A percentile compares a stretch with the other conserved stretches of the same genome.
Conservation (phyloP, 2,329 filamentous ascomycete species). For the Monosporascus sp. region DNA sequence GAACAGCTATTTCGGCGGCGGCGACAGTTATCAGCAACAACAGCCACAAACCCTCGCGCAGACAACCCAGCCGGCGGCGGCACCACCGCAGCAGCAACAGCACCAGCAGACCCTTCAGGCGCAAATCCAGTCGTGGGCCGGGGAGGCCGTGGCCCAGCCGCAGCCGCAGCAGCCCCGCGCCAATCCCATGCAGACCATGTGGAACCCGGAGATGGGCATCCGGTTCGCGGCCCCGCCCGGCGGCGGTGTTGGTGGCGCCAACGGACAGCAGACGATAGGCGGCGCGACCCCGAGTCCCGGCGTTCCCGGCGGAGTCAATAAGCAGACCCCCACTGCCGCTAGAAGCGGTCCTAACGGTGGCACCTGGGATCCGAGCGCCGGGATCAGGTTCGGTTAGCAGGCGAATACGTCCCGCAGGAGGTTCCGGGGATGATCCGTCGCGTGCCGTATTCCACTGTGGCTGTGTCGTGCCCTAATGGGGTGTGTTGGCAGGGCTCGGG, state of each 20-base stretch:
- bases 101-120: conserved; percentile 24
- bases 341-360: conserved; percentile 25
- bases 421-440: background rate
- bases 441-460: background rate
- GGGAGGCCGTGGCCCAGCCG: conserved; percentile 44
- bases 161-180: conserved; percentile 33
- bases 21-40: conserved; percentile 12
- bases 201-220: conserved; percentile 78
- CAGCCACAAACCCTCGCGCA: conserved; percentile 10
- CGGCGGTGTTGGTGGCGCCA: conserved; percentile 1
- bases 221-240: conserved; percentile 55
- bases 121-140: conserved; percentile 53
- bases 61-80: conserved; percentile 6
- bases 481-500: background rate
- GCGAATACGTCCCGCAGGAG: conserved; percentile 31
- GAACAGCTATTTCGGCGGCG: conserved; percentile 20
- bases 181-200: conserved; percentile 49
- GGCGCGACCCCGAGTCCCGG: background rate
- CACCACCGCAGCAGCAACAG: conserved; percentile 23
- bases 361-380: conserved; percentile 55
- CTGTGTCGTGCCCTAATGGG: background rate
- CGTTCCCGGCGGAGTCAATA: conserved; percentile 10
- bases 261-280: conserved; percentile 1
- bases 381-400: conserved; percentile 38
- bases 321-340: conserved; percentile 7